phyloP scores from a whole-genome alignment of 176 grass and related monocot genomes.

The Bonia amplexicaulis region DNA sequence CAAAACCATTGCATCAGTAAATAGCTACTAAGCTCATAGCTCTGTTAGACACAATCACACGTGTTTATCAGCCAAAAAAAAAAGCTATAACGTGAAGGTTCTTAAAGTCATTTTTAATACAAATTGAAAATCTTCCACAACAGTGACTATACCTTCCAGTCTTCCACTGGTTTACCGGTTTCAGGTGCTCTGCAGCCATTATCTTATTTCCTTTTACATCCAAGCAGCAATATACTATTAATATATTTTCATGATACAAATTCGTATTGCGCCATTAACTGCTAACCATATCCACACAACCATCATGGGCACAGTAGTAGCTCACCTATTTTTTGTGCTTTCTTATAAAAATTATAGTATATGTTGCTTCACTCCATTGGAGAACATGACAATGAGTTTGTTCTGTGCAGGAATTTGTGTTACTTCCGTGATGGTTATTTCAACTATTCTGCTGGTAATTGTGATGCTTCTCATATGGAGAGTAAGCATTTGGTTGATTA shows the following conservation, averaged over 20 bases:
- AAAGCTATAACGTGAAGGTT: background rate
- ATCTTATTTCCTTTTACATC: background rate
- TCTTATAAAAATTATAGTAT: background rate
- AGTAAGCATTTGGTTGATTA: constrained; percentile 34
- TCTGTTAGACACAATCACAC: background rate
- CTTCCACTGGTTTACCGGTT: background rate
- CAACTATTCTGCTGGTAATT: constrained; percentile 35
- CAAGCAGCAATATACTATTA: background rate
- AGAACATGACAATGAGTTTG: background rate
- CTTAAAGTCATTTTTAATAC: background rate
- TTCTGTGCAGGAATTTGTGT: constrained; percentile 49
- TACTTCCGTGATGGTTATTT: constrained; percentile 44
- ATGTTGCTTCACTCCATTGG: background rate
- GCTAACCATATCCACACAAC: background rate
- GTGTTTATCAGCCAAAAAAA: background rate
- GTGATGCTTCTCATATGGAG: constrained; percentile 63
- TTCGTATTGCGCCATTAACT: background rate
- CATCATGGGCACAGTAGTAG: background rate
- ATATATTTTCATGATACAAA: background rate
- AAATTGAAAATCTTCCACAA: background rate
- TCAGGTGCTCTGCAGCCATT: background rate
- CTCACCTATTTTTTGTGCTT: background rate
- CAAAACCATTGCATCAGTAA: background rate
- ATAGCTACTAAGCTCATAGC: background rate
- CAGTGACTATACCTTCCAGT: background rate